Evolutionary conservation across 768 basidiomycete genomes (phyloP).

Genomic region (Lactarius psammicola): DNA sequence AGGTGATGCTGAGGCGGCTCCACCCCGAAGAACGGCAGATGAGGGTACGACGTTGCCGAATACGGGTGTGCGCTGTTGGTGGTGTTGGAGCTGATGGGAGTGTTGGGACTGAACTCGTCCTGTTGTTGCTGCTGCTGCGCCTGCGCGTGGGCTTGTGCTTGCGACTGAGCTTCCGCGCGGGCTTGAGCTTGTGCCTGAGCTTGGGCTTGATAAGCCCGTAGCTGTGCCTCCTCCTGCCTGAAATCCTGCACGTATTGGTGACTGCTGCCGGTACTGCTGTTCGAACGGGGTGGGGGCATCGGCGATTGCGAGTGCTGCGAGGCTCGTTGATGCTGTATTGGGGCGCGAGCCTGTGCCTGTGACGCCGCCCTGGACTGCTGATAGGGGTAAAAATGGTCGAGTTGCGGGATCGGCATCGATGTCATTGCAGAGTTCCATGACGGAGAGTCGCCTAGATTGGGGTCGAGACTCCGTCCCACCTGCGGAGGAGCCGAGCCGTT

Average conservation of each 20-base stretch:
- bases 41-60: constrained; percentile 24
- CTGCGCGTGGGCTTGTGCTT: constrained; percentile 22
- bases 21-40: constrained; percentile 23
- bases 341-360: constrained; percentile 35
- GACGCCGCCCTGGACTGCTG: constrained; percentile 37
- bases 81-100: constrained; percentile 14
- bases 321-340: constrained; percentile 36
- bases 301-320: constrained; percentile 42
- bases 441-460: constrained; percentile 74
- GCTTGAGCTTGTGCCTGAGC: constrained; percentile 28
- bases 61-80: constrained; percentile 24
- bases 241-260: constrained; percentile 50
- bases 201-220: constrained; percentile 30
- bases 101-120: constrained; percentile 5
- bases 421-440: constrained; percentile 90
- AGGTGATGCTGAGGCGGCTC: constrained; percentile 21
- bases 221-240: constrained; percentile 36
- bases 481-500: constrained; percentile 39
- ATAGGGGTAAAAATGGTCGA: constrained; percentile 48
- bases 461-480: constrained; percentile 73
- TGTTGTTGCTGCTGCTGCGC: constrained; percentile 4
- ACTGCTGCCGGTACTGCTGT: constrained; percentile 27
- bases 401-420: constrained; percentile 44
- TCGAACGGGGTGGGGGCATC: constrained; percentile 40
- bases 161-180: constrained; percentile 26